phyloP scores from a whole-genome alignment of 2,329 filamentous ascomycete species.

The Botrytis tulipae region DNA sequence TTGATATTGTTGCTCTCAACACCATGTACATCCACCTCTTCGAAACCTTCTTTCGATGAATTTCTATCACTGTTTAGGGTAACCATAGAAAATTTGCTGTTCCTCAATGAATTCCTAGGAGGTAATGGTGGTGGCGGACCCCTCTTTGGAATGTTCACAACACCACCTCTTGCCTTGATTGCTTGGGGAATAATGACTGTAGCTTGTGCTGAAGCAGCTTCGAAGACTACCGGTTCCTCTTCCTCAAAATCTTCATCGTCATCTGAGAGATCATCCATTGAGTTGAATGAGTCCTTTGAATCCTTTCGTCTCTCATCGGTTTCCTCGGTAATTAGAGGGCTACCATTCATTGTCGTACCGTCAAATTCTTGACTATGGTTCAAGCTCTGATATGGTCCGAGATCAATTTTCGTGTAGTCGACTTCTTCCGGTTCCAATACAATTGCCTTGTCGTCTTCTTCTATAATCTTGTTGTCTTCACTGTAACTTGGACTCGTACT shows the following conservation, averaged over 20 bases:
- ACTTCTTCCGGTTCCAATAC: constrained; percentile 51
- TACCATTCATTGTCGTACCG: constrained; percentile 38
- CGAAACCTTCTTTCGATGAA: constrained; percentile 37
- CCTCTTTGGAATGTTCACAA: constrained; percentile 84
- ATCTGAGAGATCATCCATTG: constrained; percentile 49
- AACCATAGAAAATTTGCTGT: constrained; percentile 31
- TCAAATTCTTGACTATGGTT: constrained; percentile 36
- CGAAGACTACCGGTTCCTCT: constrained; percentile 67
- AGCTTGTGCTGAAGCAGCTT: constrained; percentile 59
- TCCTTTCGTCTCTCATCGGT: constrained; percentile 37
- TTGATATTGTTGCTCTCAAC: constrained; percentile 21
- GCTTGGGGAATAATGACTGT: constrained; percentile 54
- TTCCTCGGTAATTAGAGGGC: constrained; percentile 31
- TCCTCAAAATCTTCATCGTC: constrained; percentile 41
- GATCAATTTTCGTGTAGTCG: constrained; percentile 59
- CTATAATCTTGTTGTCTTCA: constrained; percentile 39
- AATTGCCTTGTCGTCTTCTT: constrained; percentile 39
- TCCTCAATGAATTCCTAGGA: constrained; percentile 64
- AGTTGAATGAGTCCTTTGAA: constrained; percentile 40
- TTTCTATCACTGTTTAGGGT: constrained; percentile 33
- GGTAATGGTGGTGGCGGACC: constrained; percentile 71
- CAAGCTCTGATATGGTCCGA: constrained; percentile 43
- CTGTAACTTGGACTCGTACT: constrained; percentile 55
- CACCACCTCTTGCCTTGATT: constrained; percentile 62
- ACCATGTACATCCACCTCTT: constrained; percentile 37